Conservation (phyloP, 2,329 filamentous ascomycete species). For the Nothopassalora personata region DNA sequence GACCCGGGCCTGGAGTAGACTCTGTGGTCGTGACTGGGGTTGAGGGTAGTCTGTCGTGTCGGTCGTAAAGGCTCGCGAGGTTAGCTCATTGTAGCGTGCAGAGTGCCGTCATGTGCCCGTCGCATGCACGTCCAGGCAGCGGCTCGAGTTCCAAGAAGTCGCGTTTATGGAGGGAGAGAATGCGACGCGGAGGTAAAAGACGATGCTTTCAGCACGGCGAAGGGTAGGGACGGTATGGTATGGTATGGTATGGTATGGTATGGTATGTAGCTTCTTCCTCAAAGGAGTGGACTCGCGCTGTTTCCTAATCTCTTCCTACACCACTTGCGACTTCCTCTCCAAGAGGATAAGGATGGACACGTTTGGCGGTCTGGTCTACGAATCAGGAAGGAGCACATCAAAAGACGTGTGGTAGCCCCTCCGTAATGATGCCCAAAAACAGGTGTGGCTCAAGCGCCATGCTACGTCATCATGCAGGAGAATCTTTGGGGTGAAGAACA, state of each 20-base stretch:
- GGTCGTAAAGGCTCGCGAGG: conserved; percentile 4
- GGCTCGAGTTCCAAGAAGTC: background rate
- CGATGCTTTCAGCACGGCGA: background rate
- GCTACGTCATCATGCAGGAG: background rate
- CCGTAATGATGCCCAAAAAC: background rate
- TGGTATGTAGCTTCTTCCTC: background rate
- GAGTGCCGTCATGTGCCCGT: background rate
- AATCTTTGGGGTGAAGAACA: no score
- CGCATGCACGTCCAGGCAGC: background rate
- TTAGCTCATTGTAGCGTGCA: conserved; percentile 8
- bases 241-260: no score
- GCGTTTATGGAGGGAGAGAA: background rate
- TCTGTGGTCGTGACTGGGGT: background rate
- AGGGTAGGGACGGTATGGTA: background rate
- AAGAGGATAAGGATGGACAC: background rate
- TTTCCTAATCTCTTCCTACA: background rate
- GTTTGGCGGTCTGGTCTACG: background rate
- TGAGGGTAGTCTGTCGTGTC: background rate
- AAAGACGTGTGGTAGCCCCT: background rate
- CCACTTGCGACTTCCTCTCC: background rate
- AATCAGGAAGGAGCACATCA: background rate
- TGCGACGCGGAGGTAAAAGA: background rate
- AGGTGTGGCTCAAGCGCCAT: background rate
- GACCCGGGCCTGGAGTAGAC: conserved; percentile 59
- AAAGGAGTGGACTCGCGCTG: background rate